These are phyloP conservation scores for Phytophthora lateralis DNA, from an alignment of 352 stramenopile genomes.

Conservation along the genomic window DNA sequence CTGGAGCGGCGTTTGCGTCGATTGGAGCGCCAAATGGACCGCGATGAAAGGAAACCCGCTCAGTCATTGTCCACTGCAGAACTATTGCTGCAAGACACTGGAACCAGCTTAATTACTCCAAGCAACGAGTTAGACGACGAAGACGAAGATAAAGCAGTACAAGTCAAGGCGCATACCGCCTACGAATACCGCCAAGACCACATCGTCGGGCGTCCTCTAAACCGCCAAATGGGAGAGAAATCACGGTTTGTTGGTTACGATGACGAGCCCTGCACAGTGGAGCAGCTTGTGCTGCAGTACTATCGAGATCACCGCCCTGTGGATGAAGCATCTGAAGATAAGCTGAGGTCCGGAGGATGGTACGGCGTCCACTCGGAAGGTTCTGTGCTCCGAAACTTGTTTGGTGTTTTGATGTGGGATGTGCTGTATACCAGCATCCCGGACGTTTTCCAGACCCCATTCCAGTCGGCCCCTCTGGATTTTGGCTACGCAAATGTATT, in stretches of 20 bases:
- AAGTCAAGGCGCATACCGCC: neutral
- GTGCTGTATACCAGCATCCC: constrained; percentile 78
- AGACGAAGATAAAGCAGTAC: constrained; percentile 17
- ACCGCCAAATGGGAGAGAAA: constrained; percentile 77
- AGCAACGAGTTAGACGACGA: constrained; percentile 6
- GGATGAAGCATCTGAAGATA: constrained; percentile 4
- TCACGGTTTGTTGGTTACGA: constrained; percentile 90
- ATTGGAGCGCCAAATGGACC: constrained; percentile 37
- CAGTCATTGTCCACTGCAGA: constrained; percentile 21
- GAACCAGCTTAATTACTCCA: constrained; percentile 18
- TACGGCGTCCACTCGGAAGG: constrained; percentile 89
- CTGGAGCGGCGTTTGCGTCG: constrained; percentile 56
- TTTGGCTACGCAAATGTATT: constrained; percentile 72
- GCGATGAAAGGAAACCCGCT: constrained; percentile 15
- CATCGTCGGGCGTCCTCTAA: constrained; percentile 76
- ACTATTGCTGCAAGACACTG: constrained; percentile 23
- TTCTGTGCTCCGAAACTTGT: constrained; percentile 67
- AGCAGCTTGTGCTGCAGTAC: constrained; percentile 86
- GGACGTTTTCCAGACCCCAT: constrained; percentile 89
- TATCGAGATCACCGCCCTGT: constrained; percentile 46
- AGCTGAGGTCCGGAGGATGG: constrained; percentile 55
- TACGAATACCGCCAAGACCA: constrained; percentile 53
- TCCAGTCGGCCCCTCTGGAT: constrained; percentile 71
- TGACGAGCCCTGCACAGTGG: constrained; percentile 83
- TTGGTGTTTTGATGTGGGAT: constrained; percentile 91